phyloP scores from a whole-genome alignment of 1,284 basidiomycete genomes.

The Ceratobasidium sp. region DNA sequence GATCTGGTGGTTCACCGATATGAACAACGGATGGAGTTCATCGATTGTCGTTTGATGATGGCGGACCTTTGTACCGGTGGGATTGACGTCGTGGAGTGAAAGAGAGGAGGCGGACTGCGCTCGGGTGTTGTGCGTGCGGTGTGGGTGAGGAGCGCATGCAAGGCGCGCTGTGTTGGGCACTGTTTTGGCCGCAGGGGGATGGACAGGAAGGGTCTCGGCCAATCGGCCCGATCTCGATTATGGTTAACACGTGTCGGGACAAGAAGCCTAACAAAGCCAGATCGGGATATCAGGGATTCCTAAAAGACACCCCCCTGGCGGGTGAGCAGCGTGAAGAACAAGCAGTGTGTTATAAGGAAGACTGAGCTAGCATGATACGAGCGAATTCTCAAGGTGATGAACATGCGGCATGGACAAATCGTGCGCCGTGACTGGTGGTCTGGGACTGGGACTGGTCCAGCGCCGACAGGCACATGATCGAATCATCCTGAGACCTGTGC shows the following conservation, averaged over 20 bases:
- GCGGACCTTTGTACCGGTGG: too few species aligned
- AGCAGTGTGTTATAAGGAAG: neutral
- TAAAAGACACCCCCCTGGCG: neutral
- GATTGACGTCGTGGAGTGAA: too few species aligned
- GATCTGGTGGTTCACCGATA: slow-evolving; percentile 18
- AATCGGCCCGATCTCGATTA: slow-evolving; percentile 24
- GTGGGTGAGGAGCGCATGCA: neutral
- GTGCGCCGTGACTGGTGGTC: neutral
- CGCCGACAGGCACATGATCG: slow-evolving; percentile 17
- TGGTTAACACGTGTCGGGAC: slow-evolving; percentile 3
- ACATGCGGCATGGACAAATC: slow-evolving; percentile 27
- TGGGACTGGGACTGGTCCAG: neutral
- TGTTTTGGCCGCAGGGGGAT: neutral
- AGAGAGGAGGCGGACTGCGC: too few species aligned
- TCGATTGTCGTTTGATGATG: too few species aligned
- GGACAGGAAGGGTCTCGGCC: neutral
- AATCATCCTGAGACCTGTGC: too few species aligned
- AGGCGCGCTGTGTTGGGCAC: neutral
- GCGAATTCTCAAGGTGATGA: slow-evolving; percentile 27
- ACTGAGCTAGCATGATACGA: too few species aligned
- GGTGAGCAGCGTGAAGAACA: neutral
- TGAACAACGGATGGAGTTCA: too few species aligned
- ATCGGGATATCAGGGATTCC: slow-evolving; percentile 2
- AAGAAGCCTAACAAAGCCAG: neutral
- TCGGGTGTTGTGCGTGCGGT: too few species aligned